These are phyloP conservation scores for Solanum chmielewskii DNA, from an alignment of 257 asterid genomes.

Conservation along the genomic window DNA sequence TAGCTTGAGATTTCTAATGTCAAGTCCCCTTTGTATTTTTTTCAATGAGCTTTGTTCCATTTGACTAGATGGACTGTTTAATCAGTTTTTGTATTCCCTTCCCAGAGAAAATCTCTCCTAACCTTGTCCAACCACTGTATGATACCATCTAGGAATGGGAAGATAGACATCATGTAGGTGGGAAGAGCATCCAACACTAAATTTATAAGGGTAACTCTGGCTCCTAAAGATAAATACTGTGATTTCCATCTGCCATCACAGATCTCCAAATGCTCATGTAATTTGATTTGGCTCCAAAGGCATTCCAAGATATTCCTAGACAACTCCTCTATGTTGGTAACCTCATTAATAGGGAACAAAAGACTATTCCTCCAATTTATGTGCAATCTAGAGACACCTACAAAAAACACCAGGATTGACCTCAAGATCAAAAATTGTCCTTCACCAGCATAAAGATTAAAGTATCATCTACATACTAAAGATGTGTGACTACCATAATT, in stretches of 20 bases:
- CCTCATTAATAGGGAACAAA: not conserved
- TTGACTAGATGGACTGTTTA: not conserved
- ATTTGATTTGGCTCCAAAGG: not conserved
- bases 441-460: not conserved
- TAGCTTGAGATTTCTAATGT: not conserved
- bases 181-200: not conserved
- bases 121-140: not conserved
- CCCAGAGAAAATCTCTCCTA: not conserved
- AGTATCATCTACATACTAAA: not conserved
- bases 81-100: not conserved
- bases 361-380: not conserved
- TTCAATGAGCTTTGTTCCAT: not conserved
- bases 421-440: not conserved
- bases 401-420: not conserved
- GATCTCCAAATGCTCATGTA: not conserved
- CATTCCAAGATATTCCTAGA: not conserved
- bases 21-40: not conserved
- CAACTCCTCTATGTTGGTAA: not conserved
- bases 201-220: not conserved
- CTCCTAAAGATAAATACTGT: not conserved
- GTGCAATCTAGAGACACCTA: not conserved
- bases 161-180: not conserved
- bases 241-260: not conserved
- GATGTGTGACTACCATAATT: not conserved
- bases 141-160: not conserved